Base-by-base conservation (phyloP, 495 filamentous ascomycete genomes). In the Daldinia loculata region DNA sequence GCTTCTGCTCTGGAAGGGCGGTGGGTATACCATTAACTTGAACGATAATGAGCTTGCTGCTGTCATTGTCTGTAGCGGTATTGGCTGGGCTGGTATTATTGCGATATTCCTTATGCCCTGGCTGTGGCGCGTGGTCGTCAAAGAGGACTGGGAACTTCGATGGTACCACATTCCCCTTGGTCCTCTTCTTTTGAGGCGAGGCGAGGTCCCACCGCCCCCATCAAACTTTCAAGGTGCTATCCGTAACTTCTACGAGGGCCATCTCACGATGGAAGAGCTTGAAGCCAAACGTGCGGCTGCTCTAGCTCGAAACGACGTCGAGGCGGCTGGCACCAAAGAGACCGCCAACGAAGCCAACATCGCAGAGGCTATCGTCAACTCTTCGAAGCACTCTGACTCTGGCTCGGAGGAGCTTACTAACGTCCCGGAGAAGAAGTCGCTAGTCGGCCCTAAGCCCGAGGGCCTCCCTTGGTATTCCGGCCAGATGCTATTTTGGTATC, bases 61-160 rank as follows among this genome's bases (percentile, higher is more conserved):
- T 14, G 84, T 86, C 63, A 86, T 90, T 62, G 70, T 91, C 39
- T 88, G 85, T 43, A 84, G 87, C 22, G 85, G 89, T 67, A 79
- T 81, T 53, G 89, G 80, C 30, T 84, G 86, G 43, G 83, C 84
- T 29, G 22, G 84, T 52, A 56, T 92, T 50, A 72, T 83, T 29
- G 76, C 80, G 71, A 69, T 85, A 69, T 91, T 91, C 80, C 85
- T 91, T 78, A 69, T 89, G 30, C 89, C 89, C 4, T 92, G 84
- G 77, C 77, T 91, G 71, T 80, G 89, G 74, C 87, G 88, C 60
- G 82, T 84, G 50, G 80, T 91, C 34, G 76, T 88, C 69, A 75
- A 78, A 29, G 76, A 87, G 4, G 89, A 91, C 75, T 79, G 83
- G 78, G 81, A 85, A 34, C 69, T 91, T 34, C 83, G 78, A 17